phyloP scores from a whole-genome alignment of 164 flowering plant genomes.

The Magnolia kwangsiensis region DNA sequence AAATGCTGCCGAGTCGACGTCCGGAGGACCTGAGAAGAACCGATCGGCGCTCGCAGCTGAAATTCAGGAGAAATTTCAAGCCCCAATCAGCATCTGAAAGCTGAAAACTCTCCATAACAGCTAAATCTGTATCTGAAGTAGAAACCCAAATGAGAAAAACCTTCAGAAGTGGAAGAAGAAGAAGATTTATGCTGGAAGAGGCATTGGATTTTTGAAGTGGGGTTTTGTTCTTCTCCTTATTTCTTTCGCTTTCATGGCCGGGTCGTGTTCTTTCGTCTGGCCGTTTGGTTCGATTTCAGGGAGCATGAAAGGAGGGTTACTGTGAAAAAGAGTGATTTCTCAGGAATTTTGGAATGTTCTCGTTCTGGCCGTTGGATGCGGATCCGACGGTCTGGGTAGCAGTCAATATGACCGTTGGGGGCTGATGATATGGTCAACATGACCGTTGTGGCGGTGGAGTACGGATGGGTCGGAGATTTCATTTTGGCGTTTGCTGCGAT shows the following conservation, averaged over 20 bases:
- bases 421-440: constrained; percentile 5
- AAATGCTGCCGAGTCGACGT: constrained; percentile 14
- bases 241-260: constrained; percentile 15
- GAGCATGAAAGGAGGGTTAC: constrained; percentile 10
- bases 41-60: constrained; percentile 26
- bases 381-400: constrained; percentile 38
- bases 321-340: constrained; percentile 16
- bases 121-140: constrained; percentile 20
- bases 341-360: constrained; percentile 12
- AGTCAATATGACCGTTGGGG: constrained; percentile 67
- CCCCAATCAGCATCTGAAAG: constrained; percentile 32
- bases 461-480: constrained; percentile 19
- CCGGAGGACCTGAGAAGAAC: constrained; percentile 19
- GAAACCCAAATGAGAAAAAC: constrained; percentile 22
- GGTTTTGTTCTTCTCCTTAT: background rate
- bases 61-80: constrained; percentile 16
- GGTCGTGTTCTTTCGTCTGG: constrained; percentile 19
- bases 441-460: constrained; percentile 30
- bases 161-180: constrained; percentile 12
- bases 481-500: constrained; percentile 9
- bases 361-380: constrained; percentile 39
- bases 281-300: constrained; percentile 26
- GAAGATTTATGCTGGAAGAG: constrained; percentile 15
- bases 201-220: constrained; percentile 18
- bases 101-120: constrained; percentile 30